Evolutionary conservation across 2,329 filamentous ascomycete species (phyloP).

Genomic region (Corynespora cassiicola): DNA sequence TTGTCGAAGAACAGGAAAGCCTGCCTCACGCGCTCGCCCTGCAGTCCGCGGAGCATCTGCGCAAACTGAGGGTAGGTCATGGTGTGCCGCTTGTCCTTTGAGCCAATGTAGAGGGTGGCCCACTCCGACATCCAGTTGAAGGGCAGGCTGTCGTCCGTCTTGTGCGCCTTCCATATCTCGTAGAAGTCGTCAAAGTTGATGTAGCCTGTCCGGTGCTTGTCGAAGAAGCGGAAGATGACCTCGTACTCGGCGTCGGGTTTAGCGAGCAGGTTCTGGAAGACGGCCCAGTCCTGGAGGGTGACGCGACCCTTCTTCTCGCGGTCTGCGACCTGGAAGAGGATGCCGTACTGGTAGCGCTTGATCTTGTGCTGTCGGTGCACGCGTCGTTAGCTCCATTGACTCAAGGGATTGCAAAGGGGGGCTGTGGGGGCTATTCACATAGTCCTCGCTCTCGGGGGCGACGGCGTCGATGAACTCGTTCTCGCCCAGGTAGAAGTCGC

Average conservation of each 20-base stretch:
- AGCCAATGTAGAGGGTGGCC: constrained; percentile 92
- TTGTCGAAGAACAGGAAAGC: constrained; percentile 92
- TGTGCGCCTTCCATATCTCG: constrained; percentile 84
- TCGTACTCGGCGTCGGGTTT: constrained; percentile 99
- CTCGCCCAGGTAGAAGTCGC: constrained; percentile 79
- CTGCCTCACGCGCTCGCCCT: constrained; percentile 94
- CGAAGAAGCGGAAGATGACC: constrained; percentile 96
- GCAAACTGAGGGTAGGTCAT: constrained; percentile 97
- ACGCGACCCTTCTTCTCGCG: constrained; percentile 75
- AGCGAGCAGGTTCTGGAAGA: constrained; percentile 90
- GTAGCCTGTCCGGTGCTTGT: constrained; percentile 79
- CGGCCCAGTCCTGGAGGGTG: constrained; percentile 83
- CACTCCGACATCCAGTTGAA: constrained; percentile 98
- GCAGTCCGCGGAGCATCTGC: constrained; percentile 94
- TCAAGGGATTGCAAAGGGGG: constrained; percentile 26
- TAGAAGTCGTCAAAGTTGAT: constrained; percentile 93
- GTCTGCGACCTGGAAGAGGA: constrained; percentile 93
- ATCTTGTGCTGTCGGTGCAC: constrained; percentile 81
- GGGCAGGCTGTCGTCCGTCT: constrained; percentile 81
- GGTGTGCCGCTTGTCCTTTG: constrained; percentile 84
- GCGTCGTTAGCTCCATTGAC: constrained; percentile 35
- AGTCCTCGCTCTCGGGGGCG: constrained; percentile 86
- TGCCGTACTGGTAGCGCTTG: constrained; percentile 90
- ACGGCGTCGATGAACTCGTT: constrained; percentile 92
- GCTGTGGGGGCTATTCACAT: constrained; percentile 72